Conservation (phyloP, 2,329 filamentous ascomycete genomes). For the Fusarium camptoceras region DNA sequence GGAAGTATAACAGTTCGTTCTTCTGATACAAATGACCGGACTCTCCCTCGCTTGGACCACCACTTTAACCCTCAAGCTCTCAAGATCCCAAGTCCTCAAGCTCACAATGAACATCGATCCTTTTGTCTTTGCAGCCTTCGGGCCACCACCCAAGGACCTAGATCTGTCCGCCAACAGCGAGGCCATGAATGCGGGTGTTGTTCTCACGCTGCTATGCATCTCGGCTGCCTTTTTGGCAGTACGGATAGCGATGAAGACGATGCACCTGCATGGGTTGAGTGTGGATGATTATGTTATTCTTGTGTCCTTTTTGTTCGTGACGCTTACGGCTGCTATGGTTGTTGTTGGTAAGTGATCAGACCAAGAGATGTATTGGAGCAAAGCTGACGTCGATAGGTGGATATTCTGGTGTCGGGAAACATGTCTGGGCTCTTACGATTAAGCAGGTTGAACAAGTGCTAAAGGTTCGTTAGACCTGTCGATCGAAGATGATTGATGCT, state of each 20-base stretch:
- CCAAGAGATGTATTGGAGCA: accelerated
- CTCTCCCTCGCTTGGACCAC: not conserved
- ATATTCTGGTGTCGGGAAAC: conserved; percentile 14
- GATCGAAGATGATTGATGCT: not conserved
- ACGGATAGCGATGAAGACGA: not conserved
- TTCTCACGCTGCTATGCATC: conserved; percentile 6
- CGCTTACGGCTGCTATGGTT: conserved; percentile 5
- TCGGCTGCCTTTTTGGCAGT: conserved; percentile 13
- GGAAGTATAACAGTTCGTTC: not conserved
- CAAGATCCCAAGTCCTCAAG: no score
- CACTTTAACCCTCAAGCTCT: no score
- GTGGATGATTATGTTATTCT: conserved; percentile 20
- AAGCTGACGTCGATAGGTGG: not conserved
- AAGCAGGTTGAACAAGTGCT: not conserved
- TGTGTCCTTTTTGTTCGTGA: conserved; percentile 14
- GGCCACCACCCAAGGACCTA: conserved; percentile 11
- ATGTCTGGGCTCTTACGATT: conserved; percentile 24
- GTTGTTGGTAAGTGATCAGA: conserved; percentile 1
- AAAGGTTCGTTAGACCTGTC: not conserved
- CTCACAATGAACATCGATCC: conserved; percentile 15
- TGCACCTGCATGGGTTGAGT: conserved; percentile 15
- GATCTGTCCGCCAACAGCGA: conserved; percentile 6
- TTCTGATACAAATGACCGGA: no score
- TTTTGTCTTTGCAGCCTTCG: conserved; percentile 5
- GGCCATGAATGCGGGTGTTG: conserved; percentile 10